Percentiles rank a stretch among this genome's conserved stretches.
Conservation (phyloP, 176 grass and related monocot species). For the Calamus simplicifolius region DNA sequence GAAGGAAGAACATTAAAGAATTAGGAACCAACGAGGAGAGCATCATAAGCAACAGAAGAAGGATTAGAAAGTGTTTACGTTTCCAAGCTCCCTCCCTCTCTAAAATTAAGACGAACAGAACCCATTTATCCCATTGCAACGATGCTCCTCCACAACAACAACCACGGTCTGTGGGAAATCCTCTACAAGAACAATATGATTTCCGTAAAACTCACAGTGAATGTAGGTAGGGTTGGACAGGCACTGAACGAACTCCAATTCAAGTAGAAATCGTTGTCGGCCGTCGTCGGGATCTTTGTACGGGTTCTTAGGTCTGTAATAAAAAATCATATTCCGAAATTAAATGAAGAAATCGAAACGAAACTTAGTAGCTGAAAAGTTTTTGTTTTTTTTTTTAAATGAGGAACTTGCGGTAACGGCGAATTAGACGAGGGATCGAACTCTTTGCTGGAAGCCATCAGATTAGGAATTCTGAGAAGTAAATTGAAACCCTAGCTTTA, state of each 20-base stretch:
- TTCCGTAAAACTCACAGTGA: constrained; percentile 43
- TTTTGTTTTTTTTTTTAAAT: no score
- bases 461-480: no score
- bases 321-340: not conserved
- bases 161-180: no score
- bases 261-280: constrained; percentile 65
- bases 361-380: constrained; percentile 7
- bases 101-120: no score
- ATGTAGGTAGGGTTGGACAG: constrained; percentile 94
- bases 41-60: no score
- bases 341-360: not conserved
- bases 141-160: no score
- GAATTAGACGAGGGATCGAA: constrained; percentile 15
- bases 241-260: constrained; percentile 93
- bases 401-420: constrained; percentile 24
- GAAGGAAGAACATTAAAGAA: no score
- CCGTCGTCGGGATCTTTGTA: constrained; percentile 79
- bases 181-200: not conserved
- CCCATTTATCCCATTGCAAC: no score
- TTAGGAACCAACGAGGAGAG: no score
- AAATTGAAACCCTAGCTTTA: no score
- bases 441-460: constrained; percentile 13
- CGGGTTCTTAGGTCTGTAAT: constrained; percentile 28
- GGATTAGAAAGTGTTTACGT: no score
- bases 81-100: no score